These are phyloP conservation scores for Apostasia shenzhenica DNA, from an alignment of 106 monocot species.

Conservation along the genomic window DNA sequence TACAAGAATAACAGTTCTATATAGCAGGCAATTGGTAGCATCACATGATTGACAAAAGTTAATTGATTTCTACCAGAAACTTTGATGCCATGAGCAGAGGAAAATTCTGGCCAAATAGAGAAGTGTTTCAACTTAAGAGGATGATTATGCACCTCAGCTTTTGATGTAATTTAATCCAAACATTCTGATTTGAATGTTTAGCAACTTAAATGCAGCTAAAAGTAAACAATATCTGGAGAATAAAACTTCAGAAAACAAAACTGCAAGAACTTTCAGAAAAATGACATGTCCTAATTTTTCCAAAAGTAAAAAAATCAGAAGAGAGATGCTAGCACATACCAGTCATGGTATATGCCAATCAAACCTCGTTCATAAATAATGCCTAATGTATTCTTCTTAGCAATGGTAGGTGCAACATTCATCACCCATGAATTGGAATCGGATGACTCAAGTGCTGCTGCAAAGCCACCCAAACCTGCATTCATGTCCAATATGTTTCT, in stretches of 20 bases:
- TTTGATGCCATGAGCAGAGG: no score
- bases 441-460: conserved; percentile 33
- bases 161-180: no score
- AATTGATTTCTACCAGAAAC: no score
- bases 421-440: conserved; percentile 41
- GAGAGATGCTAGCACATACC: conserved; percentile 12
- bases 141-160: no score
- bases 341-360: conserved; percentile 60
- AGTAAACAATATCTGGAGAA: no score
- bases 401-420: conserved; percentile 54
- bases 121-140: no score
- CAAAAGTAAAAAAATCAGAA: not conserved
- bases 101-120: no score
- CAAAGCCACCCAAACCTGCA: conserved; percentile 53
- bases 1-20: no score
- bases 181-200: no score
- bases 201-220: no score
- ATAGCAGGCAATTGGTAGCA: no score
- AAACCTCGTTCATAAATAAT: conserved; percentile 50
- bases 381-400: conserved; percentile 29
- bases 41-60: no score
- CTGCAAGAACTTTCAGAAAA: not conserved
- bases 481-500: conserved; percentile 62
- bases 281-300: not conserved
- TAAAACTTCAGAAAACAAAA: not conserved